These are phyloP conservation scores for Sporothrix pallida DNA, from an alignment of 2,329 filamentous ascomycete genomes.

Conservation along the genomic window DNA sequence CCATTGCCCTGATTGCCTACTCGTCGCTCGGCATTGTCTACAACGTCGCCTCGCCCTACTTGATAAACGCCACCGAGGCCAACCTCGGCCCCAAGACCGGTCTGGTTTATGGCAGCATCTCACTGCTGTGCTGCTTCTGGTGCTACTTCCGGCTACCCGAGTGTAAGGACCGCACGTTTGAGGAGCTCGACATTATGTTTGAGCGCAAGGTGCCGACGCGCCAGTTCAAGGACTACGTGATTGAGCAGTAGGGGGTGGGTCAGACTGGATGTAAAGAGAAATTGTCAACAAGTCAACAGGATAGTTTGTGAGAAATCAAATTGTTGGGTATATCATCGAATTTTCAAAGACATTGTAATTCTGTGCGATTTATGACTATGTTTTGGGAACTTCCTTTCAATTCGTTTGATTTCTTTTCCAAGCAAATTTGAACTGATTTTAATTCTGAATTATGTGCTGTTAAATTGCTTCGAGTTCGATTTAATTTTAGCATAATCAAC, in stretches of 20 bases:
- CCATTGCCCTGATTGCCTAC: conserved; percentile 49
- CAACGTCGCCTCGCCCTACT: conserved; percentile 47
- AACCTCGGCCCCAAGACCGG: conserved; percentile 47
- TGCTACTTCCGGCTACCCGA: conserved; percentile 56
- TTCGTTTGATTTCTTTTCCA: not conserved
- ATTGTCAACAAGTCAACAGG: not conserved
- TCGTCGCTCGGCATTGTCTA: conserved; percentile 49
- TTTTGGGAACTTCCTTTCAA: not conserved
- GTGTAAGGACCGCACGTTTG: conserved; percentile 53
- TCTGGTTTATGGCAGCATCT: conserved; percentile 48
- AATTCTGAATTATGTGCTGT: no score
- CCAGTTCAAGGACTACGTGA: conserved; percentile 36
- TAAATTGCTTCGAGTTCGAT: no score
- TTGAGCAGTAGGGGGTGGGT: not conserved
- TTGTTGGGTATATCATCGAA: not conserved
- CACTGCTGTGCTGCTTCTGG: conserved; percentile 41
- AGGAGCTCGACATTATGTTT: conserved; percentile 56
- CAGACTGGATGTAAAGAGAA: not conserved
- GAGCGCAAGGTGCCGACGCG: conserved; percentile 35
- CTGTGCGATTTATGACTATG: not conserved
- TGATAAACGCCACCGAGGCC: conserved; percentile 37
- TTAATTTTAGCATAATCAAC: no score
- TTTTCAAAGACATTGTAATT: not conserved
- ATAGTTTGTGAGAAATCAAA: not conserved
- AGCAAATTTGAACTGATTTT: no score